Evolutionary conservation across 805 yeast species (phyloP).

Genomic region (Candida maltosa): DNA sequence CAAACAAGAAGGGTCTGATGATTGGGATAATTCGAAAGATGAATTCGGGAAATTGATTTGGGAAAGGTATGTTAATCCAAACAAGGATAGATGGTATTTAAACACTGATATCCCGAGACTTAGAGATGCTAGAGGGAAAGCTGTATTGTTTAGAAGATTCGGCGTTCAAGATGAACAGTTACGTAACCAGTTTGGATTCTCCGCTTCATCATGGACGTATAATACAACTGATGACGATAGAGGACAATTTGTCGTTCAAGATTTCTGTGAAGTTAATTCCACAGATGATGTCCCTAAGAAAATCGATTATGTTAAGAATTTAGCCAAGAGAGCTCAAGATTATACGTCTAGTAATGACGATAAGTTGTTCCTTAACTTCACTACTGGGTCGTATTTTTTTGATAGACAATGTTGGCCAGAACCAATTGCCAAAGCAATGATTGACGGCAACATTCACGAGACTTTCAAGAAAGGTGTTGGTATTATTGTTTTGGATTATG

Average conservation of each 20-base stretch:
- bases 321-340: constrained; percentile 50
- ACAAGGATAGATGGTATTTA: constrained; percentile 59
- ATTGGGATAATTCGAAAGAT: constrained; percentile 60
- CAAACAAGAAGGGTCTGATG: constrained; percentile 70
- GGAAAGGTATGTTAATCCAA: constrained; percentile 50
- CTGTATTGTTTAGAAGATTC: constrained; percentile 64
- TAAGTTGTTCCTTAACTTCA: constrained; percentile 67
- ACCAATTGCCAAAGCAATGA: constrained; percentile 54
- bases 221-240: constrained; percentile 66
- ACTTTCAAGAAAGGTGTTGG: constrained; percentile 57
- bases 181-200: constrained; percentile 53
- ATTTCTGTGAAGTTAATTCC: constrained; percentile 61
- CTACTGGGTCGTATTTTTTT: constrained; percentile 71
- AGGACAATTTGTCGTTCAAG: constrained; percentile 64
- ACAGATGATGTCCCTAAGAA: constrained; percentile 55
- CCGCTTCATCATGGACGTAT: constrained; percentile 65
- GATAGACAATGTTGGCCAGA: constrained; percentile 74
- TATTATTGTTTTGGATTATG: constrained; percentile 64
- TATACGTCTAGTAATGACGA: constrained; percentile 44
- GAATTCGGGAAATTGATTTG: constrained; percentile 64
- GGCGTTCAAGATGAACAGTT: constrained; percentile 51
- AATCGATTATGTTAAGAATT: constrained; percentile 52
- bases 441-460: constrained; percentile 41
- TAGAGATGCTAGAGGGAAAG: constrained; percentile 66
- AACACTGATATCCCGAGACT: constrained; percentile 53